Evolutionary conservation across 2,329 filamentous ascomycete genomes (phyloP).

Genomic region (Fusarium gaditjirri): DNA sequence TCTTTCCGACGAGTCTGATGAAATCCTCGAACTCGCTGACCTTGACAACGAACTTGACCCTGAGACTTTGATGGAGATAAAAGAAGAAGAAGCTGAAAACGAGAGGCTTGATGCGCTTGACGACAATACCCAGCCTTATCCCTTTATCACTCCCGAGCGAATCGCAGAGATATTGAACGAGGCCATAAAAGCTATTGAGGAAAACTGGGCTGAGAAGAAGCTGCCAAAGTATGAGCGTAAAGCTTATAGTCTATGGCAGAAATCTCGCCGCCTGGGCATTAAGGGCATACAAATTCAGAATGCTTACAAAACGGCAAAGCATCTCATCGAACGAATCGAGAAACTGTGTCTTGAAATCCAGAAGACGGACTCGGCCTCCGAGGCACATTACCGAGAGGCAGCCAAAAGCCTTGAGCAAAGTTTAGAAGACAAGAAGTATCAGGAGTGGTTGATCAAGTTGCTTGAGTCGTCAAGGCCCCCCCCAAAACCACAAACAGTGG

Average conservation of each 20-base stretch:
- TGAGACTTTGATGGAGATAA: slow-evolving; percentile 70
- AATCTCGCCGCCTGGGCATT: slow-evolving; percentile 58
- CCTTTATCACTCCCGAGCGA: slow-evolving; percentile 52
- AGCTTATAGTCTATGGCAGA: slow-evolving; percentile 71
- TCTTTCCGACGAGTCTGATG: slow-evolving; percentile 11
- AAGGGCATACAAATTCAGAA: slow-evolving; percentile 53
- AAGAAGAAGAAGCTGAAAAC: slow-evolving; percentile 50
- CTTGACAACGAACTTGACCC: slow-evolving; percentile 56
- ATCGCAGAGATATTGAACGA: slow-evolving; percentile 26
- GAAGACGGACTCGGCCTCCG: slow-evolving; percentile 62
- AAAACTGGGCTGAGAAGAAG: slow-evolving; percentile 68
- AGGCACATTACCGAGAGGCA: slow-evolving; percentile 63
- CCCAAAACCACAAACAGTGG: slow-evolving; percentile 47
- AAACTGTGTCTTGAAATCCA: slow-evolving; percentile 65
- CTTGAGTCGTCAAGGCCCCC: slow-evolving; percentile 56
- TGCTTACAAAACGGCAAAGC: slow-evolving; percentile 55
- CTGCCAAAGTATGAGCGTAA: slow-evolving; percentile 64
- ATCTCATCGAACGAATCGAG: slow-evolving; percentile 63
- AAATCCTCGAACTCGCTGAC: slow-evolving; percentile 27
- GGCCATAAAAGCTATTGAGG: slow-evolving; percentile 61
- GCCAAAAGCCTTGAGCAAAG: slow-evolving; percentile 71
- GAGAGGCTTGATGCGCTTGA: slow-evolving; percentile 5
- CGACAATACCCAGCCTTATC: neutral
- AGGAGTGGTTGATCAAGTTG: slow-evolving; percentile 61
- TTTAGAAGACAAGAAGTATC: slow-evolving; percentile 68